These are phyloP conservation scores for Tylopilus vinaceipallidus DNA, from an alignment of 768 basidiomycete species.

Conservation along the genomic window DNA sequence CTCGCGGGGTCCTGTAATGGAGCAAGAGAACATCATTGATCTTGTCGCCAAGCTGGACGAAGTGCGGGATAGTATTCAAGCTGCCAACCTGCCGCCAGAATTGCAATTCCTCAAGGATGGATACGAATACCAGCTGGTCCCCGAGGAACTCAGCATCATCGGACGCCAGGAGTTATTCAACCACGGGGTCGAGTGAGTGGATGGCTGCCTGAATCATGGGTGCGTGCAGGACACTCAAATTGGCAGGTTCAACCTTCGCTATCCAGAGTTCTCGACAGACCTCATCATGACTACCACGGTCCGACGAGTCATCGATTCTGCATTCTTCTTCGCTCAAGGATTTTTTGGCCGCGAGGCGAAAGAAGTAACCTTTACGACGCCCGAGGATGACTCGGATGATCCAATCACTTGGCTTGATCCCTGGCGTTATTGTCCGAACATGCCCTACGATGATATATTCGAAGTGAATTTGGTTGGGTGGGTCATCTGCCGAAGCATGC, in stretches of 20 bases:
- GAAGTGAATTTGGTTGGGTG: too few relatives aligned
- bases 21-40: conserved; percentile 28
- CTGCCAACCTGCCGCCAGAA: conserved; percentile 30
- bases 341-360: conserved; percentile 35
- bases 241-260: conserved; percentile 20
- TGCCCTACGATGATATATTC: too few relatives aligned
- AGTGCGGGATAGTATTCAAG: conserved; percentile 22
- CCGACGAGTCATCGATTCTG: conserved; percentile 37
- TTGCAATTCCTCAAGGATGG: conserved; percentile 38
- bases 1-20: conserved; percentile 34
- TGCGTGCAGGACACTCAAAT: background rate
- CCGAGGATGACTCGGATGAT: conserved; percentile 32
- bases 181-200: conserved; percentile 39
- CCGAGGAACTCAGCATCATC: conserved; percentile 35
- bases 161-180: conserved; percentile 39
- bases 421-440: too few relatives aligned
- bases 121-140: conserved; percentile 33
- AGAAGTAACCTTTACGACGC: conserved; percentile 27
- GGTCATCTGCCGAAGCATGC: too few relatives aligned
- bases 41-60: conserved; percentile 33
- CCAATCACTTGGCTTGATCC: conserved; percentile 41
- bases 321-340: conserved; percentile 40
- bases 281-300: conserved; percentile 10
- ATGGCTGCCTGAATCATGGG: background rate
- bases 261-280: conserved; percentile 19